A percentile compares a stretch with the other conserved stretches of the same genome.
These are phyloP conservation scores for Umbelopsis vinacea DNA, from an alignment of 192 early-diverging fungal species.

Conservation along the genomic window DNA sequence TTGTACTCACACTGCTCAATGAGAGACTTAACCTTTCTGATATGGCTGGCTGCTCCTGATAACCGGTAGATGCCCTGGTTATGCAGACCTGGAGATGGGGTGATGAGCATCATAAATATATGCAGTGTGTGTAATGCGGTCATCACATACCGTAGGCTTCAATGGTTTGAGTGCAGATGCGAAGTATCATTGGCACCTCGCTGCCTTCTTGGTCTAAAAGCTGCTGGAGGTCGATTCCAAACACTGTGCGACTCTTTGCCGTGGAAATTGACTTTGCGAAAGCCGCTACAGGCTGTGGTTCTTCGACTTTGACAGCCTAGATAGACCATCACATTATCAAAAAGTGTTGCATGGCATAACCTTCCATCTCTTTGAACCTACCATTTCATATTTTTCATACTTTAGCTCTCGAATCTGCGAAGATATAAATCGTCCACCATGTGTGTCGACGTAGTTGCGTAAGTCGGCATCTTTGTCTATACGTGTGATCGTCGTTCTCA, in stretches of 20 bases:
- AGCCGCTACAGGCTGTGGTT: not conserved
- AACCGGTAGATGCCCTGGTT: constrained; percentile 85
- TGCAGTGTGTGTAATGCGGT: not conserved
- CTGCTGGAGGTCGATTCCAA: constrained; percentile 74
- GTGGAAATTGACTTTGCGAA: not conserved
- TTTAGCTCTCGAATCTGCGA: constrained; percentile 20
- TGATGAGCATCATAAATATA: not conserved
- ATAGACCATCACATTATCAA: no score
- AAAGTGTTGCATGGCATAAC: no score
- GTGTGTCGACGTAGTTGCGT: constrained; percentile 44
- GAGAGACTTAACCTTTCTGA: constrained; percentile 66
- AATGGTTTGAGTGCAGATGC: constrained; percentile 76
- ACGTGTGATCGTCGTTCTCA: constrained; percentile 48
- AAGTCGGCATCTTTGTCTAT: constrained; percentile 63
- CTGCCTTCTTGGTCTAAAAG: constrained; percentile 70
- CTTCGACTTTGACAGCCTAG: constrained; percentile 11
- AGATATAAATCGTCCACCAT: constrained; percentile 27
- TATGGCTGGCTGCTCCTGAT: constrained; percentile 72
- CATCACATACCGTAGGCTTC: constrained; percentile 58
- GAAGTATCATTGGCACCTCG: constrained; percentile 76
- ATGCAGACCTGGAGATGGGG: constrained; percentile 55
- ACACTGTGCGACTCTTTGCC: constrained; percentile 51
- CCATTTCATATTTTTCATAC: constrained; percentile 42
- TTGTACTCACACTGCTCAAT: constrained; percentile 65
- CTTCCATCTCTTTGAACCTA: no score